Percentiles rank a stretch among this genome's conserved stretches.
phyloP scores from a whole-genome alignment of 2,329 filamentous ascomycete species.

The Neofusicoccum sp. region DNA sequence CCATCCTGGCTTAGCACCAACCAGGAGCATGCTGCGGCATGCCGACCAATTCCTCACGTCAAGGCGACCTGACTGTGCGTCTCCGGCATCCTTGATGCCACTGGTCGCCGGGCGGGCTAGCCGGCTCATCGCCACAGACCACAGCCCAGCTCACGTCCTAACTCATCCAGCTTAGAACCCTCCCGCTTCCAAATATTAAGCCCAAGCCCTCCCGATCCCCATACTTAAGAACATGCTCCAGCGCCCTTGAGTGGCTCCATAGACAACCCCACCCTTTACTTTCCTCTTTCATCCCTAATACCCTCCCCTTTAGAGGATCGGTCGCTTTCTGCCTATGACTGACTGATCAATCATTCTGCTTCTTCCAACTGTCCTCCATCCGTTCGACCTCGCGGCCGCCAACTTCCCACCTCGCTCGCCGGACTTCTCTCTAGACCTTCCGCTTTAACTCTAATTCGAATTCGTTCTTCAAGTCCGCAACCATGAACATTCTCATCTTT shows the following conservation, averaged over 20 bases:
- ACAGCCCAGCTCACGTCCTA: slow-evolving; percentile 13
- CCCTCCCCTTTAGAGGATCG: slow-evolving; percentile 13
- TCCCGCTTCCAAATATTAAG: slow-evolving; percentile 41
- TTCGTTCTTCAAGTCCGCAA: slow-evolving; percentile 24
- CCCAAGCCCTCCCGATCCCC: slow-evolving; percentile 30
- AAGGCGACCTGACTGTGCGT: slow-evolving; percentile 44
- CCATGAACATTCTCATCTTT: slow-evolving; percentile 62
- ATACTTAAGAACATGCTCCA: slow-evolving; percentile 21
- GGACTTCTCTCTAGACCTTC: slow-evolving; percentile 5
- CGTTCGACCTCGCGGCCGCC: background rate
- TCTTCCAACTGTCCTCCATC: background rate
- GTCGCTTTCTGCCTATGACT: slow-evolving; percentile 19
- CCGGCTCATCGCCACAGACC: slow-evolving; percentile 27
- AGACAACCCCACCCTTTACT: slow-evolving; percentile 9
- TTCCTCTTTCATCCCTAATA: slow-evolving; percentile 11
- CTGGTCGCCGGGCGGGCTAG: slow-evolving; percentile 36
- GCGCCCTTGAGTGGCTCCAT: slow-evolving; percentile 18
- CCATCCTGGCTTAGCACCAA: slow-evolving; percentile 22
- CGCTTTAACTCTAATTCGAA: slow-evolving; percentile 14
- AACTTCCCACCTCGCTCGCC: background rate
- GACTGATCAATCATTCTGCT: slow-evolving; percentile 20
- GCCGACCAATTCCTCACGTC: slow-evolving; percentile 37
- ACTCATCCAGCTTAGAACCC: slow-evolving; percentile 16
- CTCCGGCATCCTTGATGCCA: slow-evolving; percentile 36
- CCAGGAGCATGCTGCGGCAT: slow-evolving; percentile 18